phyloP scores from a whole-genome alignment of 495 filamentous ascomycete genomes.

The Penicillium desertorum region DNA sequence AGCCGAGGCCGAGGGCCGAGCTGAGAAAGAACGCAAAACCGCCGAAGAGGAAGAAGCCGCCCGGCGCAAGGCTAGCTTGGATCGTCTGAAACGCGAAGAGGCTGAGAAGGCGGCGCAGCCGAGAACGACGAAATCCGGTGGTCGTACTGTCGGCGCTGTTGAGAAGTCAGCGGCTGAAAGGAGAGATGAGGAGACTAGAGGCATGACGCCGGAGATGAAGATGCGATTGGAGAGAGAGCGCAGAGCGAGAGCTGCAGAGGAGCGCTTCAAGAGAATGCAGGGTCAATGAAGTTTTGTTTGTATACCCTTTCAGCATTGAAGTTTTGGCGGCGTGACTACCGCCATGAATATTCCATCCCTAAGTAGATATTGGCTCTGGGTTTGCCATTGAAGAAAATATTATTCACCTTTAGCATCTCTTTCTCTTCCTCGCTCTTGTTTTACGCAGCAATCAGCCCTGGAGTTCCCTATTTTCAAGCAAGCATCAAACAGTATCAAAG shows the following conservation, averaged over 20 bases:
- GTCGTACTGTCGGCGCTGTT: conserved; percentile 50
- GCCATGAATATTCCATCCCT: background rate
- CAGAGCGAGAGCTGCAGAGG: conserved; percentile 82
- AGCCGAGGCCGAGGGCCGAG: conserved; percentile 64
- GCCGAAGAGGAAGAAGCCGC: conserved; percentile 56
- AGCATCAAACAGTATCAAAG: background rate
- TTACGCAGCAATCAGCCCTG: background rate
- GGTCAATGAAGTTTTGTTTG: conserved; percentile 21
- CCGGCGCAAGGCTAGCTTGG: conserved; percentile 60
- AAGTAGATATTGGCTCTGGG: background rate
- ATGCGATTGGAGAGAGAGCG: conserved; percentile 77
- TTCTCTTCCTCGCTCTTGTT: background rate
- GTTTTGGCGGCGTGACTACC: background rate
- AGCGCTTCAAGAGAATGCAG: conserved; percentile 69
- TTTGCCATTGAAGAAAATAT: background rate
- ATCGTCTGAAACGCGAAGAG: conserved; percentile 67
- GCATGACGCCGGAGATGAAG: conserved; percentile 81
- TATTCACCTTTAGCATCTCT: background rate
- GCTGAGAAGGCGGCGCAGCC: conserved; percentile 49
- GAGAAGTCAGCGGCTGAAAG: conserved; percentile 71
- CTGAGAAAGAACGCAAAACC: conserved; percentile 57
- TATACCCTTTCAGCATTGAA: conserved; percentile 7
- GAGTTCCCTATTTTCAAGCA: background rate
- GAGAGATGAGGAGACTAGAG: conserved; percentile 77
- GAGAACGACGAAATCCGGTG: conserved; percentile 41